phyloP scores from a whole-genome alignment of 2,329 filamentous ascomycete species.

The Colletotrichum echinochloae region DNA sequence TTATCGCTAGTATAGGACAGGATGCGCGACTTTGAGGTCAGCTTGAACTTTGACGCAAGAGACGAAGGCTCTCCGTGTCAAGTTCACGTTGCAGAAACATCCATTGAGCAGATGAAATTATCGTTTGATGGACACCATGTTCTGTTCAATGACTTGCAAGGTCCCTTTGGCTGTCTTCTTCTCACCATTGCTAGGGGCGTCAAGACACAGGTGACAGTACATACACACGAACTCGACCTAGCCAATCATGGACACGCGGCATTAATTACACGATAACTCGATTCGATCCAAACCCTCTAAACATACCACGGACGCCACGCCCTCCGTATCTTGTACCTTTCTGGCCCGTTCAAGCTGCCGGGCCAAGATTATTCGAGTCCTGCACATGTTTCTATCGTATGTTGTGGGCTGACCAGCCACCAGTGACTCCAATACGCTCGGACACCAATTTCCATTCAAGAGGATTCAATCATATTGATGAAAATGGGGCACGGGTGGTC shows the following conservation, averaged over 20 bases:
- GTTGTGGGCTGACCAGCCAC: background rate
- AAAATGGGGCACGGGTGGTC: background rate
- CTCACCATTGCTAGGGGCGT: no score
- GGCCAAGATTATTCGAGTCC: background rate
- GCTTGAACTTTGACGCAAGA: background rate
- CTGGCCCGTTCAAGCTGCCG: background rate
- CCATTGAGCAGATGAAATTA: background rate
- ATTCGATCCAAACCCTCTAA: background rate
- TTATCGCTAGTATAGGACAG: background rate
- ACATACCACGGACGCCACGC: background rate
- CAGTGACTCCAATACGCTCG: background rate
- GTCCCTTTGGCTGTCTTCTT: background rate
- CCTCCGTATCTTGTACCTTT: background rate
- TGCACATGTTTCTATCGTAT: no score
- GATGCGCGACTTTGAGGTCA: background rate
- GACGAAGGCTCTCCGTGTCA: background rate
- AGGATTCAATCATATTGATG: background rate
- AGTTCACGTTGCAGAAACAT: background rate
- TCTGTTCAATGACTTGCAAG: background rate
- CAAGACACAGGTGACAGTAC: no score
- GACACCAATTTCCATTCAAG: rapidly evolving
- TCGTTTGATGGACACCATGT: background rate
- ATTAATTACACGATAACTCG: background rate
- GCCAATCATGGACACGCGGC: background rate
- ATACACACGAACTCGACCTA: background rate